phyloP scores from a whole-genome alignment of 108 stramenopile genomes.

The Cyclotella sp. region DNA sequence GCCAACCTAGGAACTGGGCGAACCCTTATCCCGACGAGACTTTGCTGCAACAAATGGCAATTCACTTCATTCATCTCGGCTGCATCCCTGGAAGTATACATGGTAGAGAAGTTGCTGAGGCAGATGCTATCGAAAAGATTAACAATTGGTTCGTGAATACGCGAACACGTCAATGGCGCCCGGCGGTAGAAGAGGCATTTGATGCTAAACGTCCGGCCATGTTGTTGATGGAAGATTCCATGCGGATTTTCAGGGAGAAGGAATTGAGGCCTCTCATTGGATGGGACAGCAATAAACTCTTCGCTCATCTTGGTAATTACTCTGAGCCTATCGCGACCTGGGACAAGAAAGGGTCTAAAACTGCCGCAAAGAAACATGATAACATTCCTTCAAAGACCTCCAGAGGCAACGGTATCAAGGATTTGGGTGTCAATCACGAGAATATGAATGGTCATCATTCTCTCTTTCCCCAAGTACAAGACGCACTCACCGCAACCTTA shows the following conservation, averaged over 20 bases:
- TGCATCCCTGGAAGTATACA: conserved; percentile 10
- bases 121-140: conserved; percentile 22
- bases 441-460: too few relatives aligned
- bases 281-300: conserved; percentile 25
- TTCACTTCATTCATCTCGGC: conserved; percentile 12
- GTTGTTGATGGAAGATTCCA: conserved; percentile 59
- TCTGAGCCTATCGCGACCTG: neutral
- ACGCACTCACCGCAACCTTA: too few relatives aligned
- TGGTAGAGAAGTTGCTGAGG: neutral
- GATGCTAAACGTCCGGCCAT: conserved; percentile 57
- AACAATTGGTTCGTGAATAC: conserved; percentile 68
- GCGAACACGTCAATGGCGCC: conserved; percentile 70
- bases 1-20: conserved; percentile 16
- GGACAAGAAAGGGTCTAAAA: conserved; percentile 8
- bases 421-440: too few relatives aligned
- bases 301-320: conserved; percentile 1
- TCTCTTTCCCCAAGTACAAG: too few relatives aligned
- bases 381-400: too few relatives aligned
- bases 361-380: neutral
- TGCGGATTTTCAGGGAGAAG: conserved; percentile 55
- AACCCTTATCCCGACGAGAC: conserved; percentile 24
- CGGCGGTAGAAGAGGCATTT: conserved; percentile 59
- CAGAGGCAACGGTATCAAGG: too few relatives aligned
- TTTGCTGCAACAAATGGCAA: conserved; percentile 11
- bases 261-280: conserved; percentile 26